Base-by-base conservation (phyloP, 2,329 filamentous ascomycete species). In the Colletotrichum sp. region DNA sequence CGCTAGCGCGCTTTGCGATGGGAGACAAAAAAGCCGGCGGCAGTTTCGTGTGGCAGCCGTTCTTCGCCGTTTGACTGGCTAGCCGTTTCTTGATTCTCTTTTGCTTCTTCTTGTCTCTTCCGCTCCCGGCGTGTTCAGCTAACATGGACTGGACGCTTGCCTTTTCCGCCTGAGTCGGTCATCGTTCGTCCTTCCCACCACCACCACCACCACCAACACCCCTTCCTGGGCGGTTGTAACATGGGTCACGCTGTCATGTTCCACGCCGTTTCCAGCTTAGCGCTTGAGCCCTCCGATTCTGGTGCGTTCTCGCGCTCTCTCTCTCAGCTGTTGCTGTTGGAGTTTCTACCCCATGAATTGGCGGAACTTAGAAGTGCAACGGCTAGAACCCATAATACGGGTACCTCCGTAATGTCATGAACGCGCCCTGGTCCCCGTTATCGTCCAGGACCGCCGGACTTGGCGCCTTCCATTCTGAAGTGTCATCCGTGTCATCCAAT, bases 31-130 rank as follows among this genome's bases (percentile, higher is more conserved):
- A 57, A 64, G 32, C 55, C 63, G 62, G 71, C 36, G 34, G 36
- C 64, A 61, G 70, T 74, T 76, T 74, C 74, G 74, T 76, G 71
- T 76, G 70, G 57, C 71, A 59, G 29, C 64, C 49, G 49, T 64
- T 39, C 64, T 55, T 59, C 44, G 36, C 59, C 65, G 61, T 76
- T 65, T 69, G 65, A 74, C 65, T 76, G 71, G 74, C 71, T 39
- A 55, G 66, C 49, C 64, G 71, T 49, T 73, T 73, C 64, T 72
- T 13, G 32, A 8, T 19, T 66, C 36, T n/a, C 22, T n/a, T 70
- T 36, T 32, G 5, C 4, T 55, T 49, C 32, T 55, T 62, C 12
- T 25, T 19, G n/a, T 34, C 36, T 64, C 32, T 36, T 30, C 39
- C n/a, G 27, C 30, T 30, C 63, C 25, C 27, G 36, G 16, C 44